A percentile compares a stretch with the other conserved stretches of the same genome.
These are phyloP conservation scores for Atkinsonella texensis DNA, from an alignment of 2,329 filamentous ascomycete genomes.

Conservation along the genomic window DNA sequence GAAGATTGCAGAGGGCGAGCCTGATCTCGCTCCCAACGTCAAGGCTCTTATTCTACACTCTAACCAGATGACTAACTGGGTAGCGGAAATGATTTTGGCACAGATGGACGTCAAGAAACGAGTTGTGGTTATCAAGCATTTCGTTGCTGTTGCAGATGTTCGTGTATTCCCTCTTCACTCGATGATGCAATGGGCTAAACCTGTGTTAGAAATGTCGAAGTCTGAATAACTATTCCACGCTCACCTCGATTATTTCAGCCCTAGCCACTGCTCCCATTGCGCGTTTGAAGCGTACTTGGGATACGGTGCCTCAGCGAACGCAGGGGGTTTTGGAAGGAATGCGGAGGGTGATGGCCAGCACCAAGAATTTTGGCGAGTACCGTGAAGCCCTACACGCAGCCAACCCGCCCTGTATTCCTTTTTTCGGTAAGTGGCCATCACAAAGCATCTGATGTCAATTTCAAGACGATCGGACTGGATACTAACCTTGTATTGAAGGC, in stretches of 20 bases:
- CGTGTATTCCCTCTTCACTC: slow-evolving; percentile 23
- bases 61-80: slow-evolving; percentile 98
- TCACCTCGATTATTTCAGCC: slow-evolving; percentile 96
- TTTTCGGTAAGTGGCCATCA: slow-evolving; percentile 59
- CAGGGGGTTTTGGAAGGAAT: slow-evolving; percentile 74
- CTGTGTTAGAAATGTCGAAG: slow-evolving; percentile 68
- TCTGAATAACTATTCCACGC: slow-evolving; percentile 92
- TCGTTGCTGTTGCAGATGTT: slow-evolving; percentile 91
- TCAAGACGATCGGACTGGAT: background rate
- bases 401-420: slow-evolving; percentile 94
- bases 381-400: slow-evolving; percentile 83
- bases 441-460: background rate
- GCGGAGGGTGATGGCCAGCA: slow-evolving; percentile 90
- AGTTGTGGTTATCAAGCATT: slow-evolving; percentile 96
- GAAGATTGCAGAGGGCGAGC: slow-evolving; percentile 70
- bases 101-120: slow-evolving; percentile 92
- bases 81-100: slow-evolving; percentile 95
- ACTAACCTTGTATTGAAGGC: slow-evolving; percentile 28
- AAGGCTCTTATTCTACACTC: slow-evolving; percentile 95
- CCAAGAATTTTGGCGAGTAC: slow-evolving; percentile 97
- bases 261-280: slow-evolving; percentile 91
- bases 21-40: slow-evolving; percentile 83
- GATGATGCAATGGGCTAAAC: slow-evolving; percentile 8
- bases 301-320: slow-evolving; percentile 78
- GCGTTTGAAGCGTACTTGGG: slow-evolving; percentile 86